These are phyloP conservation scores for Zizania latifolia DNA, from an alignment of 176 grass and related monocot genomes.

Conservation along the genomic window DNA sequence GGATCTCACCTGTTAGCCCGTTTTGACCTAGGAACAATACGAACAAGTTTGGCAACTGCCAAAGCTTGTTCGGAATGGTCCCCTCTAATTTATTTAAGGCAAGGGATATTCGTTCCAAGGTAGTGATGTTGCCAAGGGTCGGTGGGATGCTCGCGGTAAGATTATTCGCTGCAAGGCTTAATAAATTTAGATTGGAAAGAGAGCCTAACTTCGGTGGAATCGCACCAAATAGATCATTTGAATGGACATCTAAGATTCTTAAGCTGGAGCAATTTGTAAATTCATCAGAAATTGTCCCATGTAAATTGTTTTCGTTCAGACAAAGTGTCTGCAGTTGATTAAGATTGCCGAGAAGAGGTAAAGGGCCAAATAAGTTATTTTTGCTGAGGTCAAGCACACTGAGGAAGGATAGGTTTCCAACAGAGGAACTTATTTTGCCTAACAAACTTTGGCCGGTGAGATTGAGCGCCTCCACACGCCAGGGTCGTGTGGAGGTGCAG, in stretches of 20 bases:
- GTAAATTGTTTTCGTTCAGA: not conserved
- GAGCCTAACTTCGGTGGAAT: slow-evolving; percentile 18
- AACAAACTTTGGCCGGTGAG: not conserved
- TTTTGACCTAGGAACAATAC: no score
- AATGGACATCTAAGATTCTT: not conserved
- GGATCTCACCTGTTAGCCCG: no score
- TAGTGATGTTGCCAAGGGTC: slow-evolving; percentile 28
- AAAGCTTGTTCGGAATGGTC: no score
- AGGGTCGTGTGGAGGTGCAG: not conserved
- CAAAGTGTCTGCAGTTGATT: no score
- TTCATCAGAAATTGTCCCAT: not conserved
- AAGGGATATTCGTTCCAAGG: not conserved
- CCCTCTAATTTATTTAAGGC: no score
- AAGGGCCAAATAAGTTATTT: not conserved
- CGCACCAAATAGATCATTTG: slow-evolving; percentile 8
- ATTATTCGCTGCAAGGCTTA: slow-evolving; percentile 1
- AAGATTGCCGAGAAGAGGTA: no score
- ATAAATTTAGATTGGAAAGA: not conserved
- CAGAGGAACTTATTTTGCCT: not conserved
- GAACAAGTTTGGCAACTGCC: no score
- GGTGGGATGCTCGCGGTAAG: slow-evolving; percentile 28
- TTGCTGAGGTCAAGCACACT: not conserved
- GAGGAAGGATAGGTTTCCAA: not conserved
- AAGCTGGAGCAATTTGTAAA: slow-evolving; percentile 12
- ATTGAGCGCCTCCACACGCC: not conserved